Base-by-base conservation (phyloP, 768 basidiomycete species). In the Naematelia aurantialba region DNA sequence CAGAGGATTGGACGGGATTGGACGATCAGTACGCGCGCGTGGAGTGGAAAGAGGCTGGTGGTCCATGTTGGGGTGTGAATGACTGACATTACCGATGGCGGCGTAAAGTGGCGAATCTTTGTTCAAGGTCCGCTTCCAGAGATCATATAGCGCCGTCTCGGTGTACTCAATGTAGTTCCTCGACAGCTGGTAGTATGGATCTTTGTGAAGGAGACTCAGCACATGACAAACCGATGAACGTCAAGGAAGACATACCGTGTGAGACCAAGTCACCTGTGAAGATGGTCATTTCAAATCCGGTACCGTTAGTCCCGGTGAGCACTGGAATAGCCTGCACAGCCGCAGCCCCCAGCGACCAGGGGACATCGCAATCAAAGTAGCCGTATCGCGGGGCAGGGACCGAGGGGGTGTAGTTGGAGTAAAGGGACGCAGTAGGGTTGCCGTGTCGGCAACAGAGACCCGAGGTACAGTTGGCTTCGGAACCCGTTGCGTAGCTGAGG, bases 181-280 rank as follows among this genome's bases (percentile, higher is more conserved):
- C 53, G 50, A 44, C 34, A 84, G 75, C 67, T 89, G 83, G 55
- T 83, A 83, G 42, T 83, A 82, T 12, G 82, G 77, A 73, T 89
- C 34, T 39, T n/a, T n/a, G n/a, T n/a, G n/a, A n/a, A n/a, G n/a
- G n/a, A n/a, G n/a, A n/a, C n/a, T n/a, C n/a, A n/a, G n/a, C n/a
- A n/a, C n/a, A n/a, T n/a, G n/a, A n/a, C n/a, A n/a, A n/a, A n/a
- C n/a, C n/a, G n/a, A n/a, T n/a, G n/a, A n/a, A n/a, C n/a, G n/a
- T 39, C 8, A 8, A 39, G 8, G 34, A 39, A 17, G 34, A 39
- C 34, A 39, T 39, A 39, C 34, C 88, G 70, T 89, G 88, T 4
- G 85, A 83, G 39, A 88, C 82, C 44, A 89, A 73, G 70, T 89
- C 88, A 22, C 88, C 88, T 0, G 88, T 89, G 67, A 81, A 89